These are phyloP conservation scores for Babesia bigemina DNA, from an alignment of 169 alveolate genomes.

Conservation along the genomic window DNA sequence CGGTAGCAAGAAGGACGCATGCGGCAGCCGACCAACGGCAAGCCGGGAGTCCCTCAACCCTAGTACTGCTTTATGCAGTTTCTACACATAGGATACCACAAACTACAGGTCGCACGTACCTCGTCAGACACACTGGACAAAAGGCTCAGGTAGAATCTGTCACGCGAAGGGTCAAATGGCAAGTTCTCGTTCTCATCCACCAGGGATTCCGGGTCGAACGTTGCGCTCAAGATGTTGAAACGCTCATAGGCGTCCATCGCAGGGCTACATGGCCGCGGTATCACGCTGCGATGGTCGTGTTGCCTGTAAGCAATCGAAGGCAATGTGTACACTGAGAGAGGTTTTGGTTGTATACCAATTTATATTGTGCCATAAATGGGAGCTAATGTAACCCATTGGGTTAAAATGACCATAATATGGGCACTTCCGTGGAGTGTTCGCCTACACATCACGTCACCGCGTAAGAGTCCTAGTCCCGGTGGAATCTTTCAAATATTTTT, in stretches of 20 bases:
- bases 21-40: slow-evolving; percentile 44
- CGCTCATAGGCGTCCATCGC: slow-evolving; percentile 7
- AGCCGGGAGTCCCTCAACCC: slow-evolving; percentile 2
- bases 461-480: too few relatives aligned
- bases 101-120: slow-evolving; percentile 10
- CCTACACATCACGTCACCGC: too few relatives aligned
- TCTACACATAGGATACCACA: not conserved
- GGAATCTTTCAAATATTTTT: too few relatives aligned
- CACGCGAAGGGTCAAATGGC: slow-evolving; percentile 32
- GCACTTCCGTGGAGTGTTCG: too few relatives aligned
- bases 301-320: not conserved
- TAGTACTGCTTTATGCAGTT: slow-evolving; percentile 8
- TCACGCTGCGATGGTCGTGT: not conserved
- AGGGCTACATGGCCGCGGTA: not conserved
- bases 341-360: too few relatives aligned
- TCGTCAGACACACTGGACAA: slow-evolving; percentile 22
- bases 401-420: too few relatives aligned
- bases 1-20: slow-evolving; percentile 40
- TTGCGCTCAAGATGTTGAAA: slow-evolving; percentile 32
- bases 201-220: slow-evolving; percentile 31
- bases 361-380: too few relatives aligned
- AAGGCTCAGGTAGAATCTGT: slow-evolving; percentile 30
- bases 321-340: too few relatives aligned
- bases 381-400: too few relatives aligned
- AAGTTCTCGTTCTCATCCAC: slow-evolving; percentile 24